Evolutionary conservation across 805 yeast species (phyloP).

Genomic region (Yamadazyma endophytica): DNA sequence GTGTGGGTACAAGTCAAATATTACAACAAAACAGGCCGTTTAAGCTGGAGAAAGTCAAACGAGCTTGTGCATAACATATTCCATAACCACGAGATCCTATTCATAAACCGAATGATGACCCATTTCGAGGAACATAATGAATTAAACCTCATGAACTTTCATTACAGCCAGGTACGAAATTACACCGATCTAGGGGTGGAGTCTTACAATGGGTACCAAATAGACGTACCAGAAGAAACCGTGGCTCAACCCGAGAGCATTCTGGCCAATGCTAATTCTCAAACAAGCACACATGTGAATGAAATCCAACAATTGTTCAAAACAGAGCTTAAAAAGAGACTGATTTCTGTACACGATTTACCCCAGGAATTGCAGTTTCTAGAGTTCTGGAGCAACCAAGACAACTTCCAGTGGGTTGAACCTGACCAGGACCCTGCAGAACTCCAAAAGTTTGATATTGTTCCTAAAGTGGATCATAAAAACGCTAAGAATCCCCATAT

Average conservation of each 20-base stretch:
- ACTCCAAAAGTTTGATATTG: too few species aligned
- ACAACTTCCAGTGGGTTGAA: slow-evolving; percentile 41
- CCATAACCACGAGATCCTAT: slow-evolving; percentile 27
- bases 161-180: slow-evolving; percentile 24
- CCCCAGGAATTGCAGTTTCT: slow-evolving; percentile 32
- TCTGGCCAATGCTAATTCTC: too few species aligned
- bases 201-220: slow-evolving; percentile 16
- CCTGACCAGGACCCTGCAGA: slow-evolving; percentile 47
- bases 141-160: slow-evolving; percentile 36
- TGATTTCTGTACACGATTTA: slow-evolving; percentile 33
- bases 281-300: too few species aligned
- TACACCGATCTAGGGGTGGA: slow-evolving; percentile 14
- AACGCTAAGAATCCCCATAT: too few species aligned
- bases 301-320: slow-evolving; percentile 16
- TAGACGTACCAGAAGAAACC: slow-evolving; percentile 20
- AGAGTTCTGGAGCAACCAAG: slow-evolving; percentile 34
- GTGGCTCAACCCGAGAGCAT: too few species aligned
- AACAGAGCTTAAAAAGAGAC: slow-evolving; percentile 20
- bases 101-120: slow-evolving; percentile 30
- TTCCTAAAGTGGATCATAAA: too few species aligned
- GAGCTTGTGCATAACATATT: slow-evolving; percentile 19
- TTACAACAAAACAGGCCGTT: slow-evolving; percentile 19
- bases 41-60: slow-evolving; percentile 36
- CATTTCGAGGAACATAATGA: slow-evolving; percentile 42
- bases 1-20: slow-evolving; percentile 5